These are phyloP conservation scores for Lyophyllum atratum DNA, from an alignment of 768 basidiomycete genomes.

Conservation along the genomic window DNA sequence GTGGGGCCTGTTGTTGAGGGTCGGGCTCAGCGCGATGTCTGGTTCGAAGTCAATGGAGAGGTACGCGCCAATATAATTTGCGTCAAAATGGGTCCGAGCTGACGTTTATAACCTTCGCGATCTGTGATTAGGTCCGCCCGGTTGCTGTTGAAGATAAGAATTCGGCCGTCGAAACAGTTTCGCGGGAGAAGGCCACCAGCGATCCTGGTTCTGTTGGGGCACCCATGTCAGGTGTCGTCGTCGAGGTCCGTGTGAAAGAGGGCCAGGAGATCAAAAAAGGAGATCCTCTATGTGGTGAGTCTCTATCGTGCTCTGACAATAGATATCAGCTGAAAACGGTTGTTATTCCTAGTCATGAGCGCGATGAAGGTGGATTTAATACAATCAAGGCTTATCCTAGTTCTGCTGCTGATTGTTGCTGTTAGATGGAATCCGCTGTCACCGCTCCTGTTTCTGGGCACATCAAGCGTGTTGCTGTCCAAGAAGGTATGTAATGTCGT, in stretches of 20 bases:
- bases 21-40: constrained; percentile 91
- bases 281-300: constrained; percentile 89
- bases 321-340: constrained; percentile 20
- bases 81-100: constrained; percentile 1
- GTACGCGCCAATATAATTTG: constrained; percentile 38
- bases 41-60: constrained; percentile 98
- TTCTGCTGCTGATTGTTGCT: constrained; percentile 18
- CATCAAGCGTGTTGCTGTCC: constrained; percentile 89
- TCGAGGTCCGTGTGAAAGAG: constrained; percentile 97
- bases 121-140: constrained; percentile 73
- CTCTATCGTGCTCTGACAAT: constrained; percentile 12
- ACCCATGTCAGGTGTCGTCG: constrained; percentile 97
- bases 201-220: constrained; percentile 98
- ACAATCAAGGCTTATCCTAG: constrained; percentile 5
- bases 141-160: constrained; percentile 96
- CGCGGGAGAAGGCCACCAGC: constrained; percentile 89
- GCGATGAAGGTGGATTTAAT: constrained; percentile 85
- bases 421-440: constrained; percentile 95
- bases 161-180: constrained; percentile 93
- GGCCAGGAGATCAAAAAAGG: constrained; percentile 98
- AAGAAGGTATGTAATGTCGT: constrained; percentile 58
- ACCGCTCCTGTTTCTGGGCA: constrained; percentile 97
- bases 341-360: constrained; percentile 67
- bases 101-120: constrained; percentile 16
- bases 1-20: constrained; percentile 91